A percentile compares a stretch with the other conserved stretches of the same genome.
Conservation (phyloP, 257 asterid genomes). For the Jacaranda mimosifolia region DNA sequence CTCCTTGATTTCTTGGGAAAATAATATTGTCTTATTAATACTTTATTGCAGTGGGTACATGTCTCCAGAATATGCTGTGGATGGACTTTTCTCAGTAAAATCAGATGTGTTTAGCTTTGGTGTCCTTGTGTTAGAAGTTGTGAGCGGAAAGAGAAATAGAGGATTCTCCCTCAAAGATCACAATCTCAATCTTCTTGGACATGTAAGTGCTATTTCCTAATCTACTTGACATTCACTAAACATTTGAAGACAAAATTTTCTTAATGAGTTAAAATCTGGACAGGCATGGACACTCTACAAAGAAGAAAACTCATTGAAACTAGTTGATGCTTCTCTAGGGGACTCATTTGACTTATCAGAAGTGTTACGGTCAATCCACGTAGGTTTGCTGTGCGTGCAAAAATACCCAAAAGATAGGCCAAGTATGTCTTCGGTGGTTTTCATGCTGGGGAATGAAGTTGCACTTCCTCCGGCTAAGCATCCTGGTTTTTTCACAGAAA, state of each 20-base stretch:
- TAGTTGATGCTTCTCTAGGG: slow-evolving; percentile 22
- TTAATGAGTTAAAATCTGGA: neutral
- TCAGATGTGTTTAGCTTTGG: slow-evolving; percentile 40
- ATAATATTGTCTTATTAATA: too few relatives aligned
- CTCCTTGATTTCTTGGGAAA: neutral
- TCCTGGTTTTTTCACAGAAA: slow-evolving; percentile 19
- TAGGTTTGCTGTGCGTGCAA: slow-evolving; percentile 28
- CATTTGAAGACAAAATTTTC: neutral
- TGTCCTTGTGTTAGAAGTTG: slow-evolving; percentile 32
- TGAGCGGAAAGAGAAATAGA: slow-evolving; percentile 35
- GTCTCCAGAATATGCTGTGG: too few relatives aligned
- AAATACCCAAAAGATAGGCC: slow-evolving; percentile 24
- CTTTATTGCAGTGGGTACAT: slow-evolving; percentile 23
- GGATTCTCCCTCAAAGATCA: slow-evolving; percentile 26
- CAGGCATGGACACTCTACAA: slow-evolving; percentile 36
- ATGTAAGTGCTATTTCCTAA: slow-evolving; percentile 10
- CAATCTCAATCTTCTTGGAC: slow-evolving; percentile 30
- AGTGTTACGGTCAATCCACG: slow-evolving; percentile 27
- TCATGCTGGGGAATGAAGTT: slow-evolving; percentile 35
- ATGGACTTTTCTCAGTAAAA: slow-evolving; percentile 26
- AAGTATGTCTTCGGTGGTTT: slow-evolving; percentile 30
- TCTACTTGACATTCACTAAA: too few relatives aligned
- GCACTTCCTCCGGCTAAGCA: slow-evolving; percentile 19
- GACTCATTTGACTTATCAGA: neutral
- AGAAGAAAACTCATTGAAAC: slow-evolving; percentile 21